Base-by-base conservation (phyloP, 2,329 filamentous ascomycete genomes). In the Pyricularia pennisetigena region DNA sequence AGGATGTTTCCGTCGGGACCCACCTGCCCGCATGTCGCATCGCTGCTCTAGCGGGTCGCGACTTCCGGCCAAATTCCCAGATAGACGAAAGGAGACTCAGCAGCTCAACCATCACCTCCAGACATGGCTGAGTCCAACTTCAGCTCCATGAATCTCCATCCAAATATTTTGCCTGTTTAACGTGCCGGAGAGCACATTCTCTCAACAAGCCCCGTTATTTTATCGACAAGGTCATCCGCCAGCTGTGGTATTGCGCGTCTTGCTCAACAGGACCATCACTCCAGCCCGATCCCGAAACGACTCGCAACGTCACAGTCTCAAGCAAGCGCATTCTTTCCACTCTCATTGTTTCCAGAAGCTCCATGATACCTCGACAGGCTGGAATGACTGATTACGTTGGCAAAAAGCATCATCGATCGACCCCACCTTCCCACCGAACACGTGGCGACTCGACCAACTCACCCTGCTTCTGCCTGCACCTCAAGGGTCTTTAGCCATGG, bases 401-500 rank as follows among this genome's bases (percentile, higher is more conserved):
- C 10, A 16, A 14, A 14, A 61, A 61, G 23, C 23, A 61, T 26
- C 57, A 14, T 5, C 24, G 57, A 6, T 12, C 57, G n/a, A 61
- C 23, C 24, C 23, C n/a, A 26, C 57, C 57, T 8, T 24, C 23
- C 24, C 23, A 61, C 9, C 24, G 23, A 26, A 61, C 3, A 26
- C 57, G 57, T 23, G 57, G 57, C 57, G 23, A 26, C 57, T n/a
- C 57, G 57, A 61, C 16, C 23, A 54, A n/a, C 57, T 26, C 10
- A 24, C n/a, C 23, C 23, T 26, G 24, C 57, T 61, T 9, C 23
- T 26, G n/a, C 23, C 57, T 26, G 24, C 57, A 26, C n/a, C 23
- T 61, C 23, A 9, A 24, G 20, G n/a, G 24, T 62, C 41, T 49
- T 29, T 20, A 72, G 77, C 71, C 64, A 85, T 85, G 82, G 76